Evolutionary conservation across 1,284 basidiomycete species (phyloP).

Genomic region (Peniophora sp.): DNA sequence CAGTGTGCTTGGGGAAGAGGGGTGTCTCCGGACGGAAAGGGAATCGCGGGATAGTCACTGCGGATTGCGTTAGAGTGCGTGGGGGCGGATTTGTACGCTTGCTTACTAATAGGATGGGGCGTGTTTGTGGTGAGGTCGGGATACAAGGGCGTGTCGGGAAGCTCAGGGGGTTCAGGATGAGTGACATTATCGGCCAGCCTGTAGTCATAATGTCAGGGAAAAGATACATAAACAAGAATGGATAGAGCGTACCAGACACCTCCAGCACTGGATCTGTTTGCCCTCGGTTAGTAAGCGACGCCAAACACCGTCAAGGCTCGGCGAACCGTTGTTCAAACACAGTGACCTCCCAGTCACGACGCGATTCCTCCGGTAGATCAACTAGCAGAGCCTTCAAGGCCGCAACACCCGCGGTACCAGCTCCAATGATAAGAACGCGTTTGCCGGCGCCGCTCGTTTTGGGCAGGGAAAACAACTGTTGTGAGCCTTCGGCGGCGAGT

Average conservation of each 20-base stretch:
- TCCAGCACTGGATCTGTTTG: too few relatives aligned
- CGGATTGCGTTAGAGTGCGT: background rate
- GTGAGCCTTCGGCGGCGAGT: too few relatives aligned
- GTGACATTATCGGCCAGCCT: conserved; percentile 37
- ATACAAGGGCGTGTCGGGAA: conserved; percentile 49
- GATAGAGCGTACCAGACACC: background rate
- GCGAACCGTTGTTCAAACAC: conserved; percentile 41
- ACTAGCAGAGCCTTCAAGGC: conserved; percentile 38
- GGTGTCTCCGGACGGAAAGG: conserved; percentile 41
- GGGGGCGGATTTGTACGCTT: background rate
- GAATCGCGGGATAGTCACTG: conserved; percentile 44
- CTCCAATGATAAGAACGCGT: conserved; percentile 44
- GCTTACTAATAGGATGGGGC: conserved; percentile 32
- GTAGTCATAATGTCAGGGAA: background rate
- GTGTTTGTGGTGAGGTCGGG: conserved; percentile 47
- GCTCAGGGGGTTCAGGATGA: conserved; percentile 28
- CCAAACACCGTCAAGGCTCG: conserved; percentile 44
- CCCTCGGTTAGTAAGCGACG: background rate
- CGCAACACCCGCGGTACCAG: conserved; percentile 46
- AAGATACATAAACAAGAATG: too few relatives aligned
- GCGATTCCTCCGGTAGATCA: conserved; percentile 33
- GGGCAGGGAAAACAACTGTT: too few relatives aligned
- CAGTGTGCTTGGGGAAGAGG: conserved; percentile 40
- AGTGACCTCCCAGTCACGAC: conserved; percentile 35
- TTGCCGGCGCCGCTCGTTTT: conserved; percentile 19